These are phyloP conservation scores for Echinosophora koreensis DNA, from an alignment of 306 rosid genomes.

Conservation along the genomic window DNA sequence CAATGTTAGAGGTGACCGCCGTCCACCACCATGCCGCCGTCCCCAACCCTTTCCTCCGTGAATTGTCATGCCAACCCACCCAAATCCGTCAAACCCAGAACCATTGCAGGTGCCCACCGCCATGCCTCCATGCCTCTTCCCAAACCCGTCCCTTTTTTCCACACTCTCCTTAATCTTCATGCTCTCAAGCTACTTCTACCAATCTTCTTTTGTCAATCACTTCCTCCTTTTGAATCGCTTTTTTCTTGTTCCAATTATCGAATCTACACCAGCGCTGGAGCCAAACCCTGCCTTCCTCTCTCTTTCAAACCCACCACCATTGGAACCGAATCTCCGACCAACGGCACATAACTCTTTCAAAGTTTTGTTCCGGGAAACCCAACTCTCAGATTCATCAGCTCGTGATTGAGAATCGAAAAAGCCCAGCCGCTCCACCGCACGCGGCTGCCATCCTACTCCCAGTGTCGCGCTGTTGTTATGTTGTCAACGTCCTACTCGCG, in stretches of 20 bases:
- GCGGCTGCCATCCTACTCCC: no score
- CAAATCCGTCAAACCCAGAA: no score
- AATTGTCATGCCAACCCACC: no score
- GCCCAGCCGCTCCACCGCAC: neutral
- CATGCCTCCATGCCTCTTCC: constrained; percentile 35
- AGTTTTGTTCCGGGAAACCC: constrained; percentile 74
- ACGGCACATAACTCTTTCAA: constrained; percentile 44
- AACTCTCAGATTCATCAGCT: constrained; percentile 89
- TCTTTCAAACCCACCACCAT: constrained; percentile 67
- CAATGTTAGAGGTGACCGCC: no score
- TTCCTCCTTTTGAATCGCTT: constrained; percentile 80
- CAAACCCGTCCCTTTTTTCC: constrained; percentile 51
- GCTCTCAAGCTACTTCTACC: constrained; percentile 72
- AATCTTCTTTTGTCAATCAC: constrained; percentile 74
- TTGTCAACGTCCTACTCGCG: no score
- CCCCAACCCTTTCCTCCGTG: no score
- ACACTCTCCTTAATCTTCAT: constrained; percentile 56
- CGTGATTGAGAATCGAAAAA: constrained; percentile 83
- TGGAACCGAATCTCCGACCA: constrained; percentile 59
- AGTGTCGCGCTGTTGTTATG: no score
- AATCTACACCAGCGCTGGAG: constrained; percentile 67
- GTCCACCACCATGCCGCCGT: no score
- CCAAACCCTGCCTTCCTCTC: constrained; percentile 69
- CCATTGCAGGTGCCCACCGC: no score
- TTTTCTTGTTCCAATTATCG: constrained; percentile 60